Base-by-base conservation (phyloP, 306 rosid genomes). In the Casuarina equisetifolia region DNA sequence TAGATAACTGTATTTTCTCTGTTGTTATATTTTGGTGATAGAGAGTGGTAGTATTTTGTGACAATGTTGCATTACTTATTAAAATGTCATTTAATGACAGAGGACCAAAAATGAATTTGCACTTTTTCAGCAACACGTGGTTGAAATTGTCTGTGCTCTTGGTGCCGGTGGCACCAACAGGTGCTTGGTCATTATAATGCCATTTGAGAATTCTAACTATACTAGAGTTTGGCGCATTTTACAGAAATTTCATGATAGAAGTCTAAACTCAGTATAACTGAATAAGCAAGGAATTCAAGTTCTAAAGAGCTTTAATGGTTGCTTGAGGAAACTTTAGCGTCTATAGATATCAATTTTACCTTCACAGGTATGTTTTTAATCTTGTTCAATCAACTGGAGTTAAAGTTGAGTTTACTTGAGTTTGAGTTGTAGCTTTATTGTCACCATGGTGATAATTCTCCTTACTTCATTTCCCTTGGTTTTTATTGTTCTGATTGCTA, bases 1-100 rank as follows among this genome's bases (percentile, higher is more conserved):
- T 92, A 78, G 78, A 49, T 75, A 51, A 70, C n/a, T 75, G 54
- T 3, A n/a, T 46, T 51, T 32, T 20, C 39, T 64, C 45, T 63
- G 57, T 66, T 9, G 57, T 12, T 52, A 59, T 44, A 54, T 55
- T 58, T 50, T 64, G 66, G 44, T 17, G 66, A 51, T 74, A 59
- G 68, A 68, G 66, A 73, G 53, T 57, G 69, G 20, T 58, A 3
- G 36, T 25, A 46, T 40, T 58, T 48, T 74, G 44, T 76, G 71
- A 38, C 48, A 16, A 3, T 66, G 68, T 4, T 40, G 68, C n/a
- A 25, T 66, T 40, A 66, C 49, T 16, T 25, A 15, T 40, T 39
- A 35, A 11, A 2, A 4, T n/a, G 49, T 16, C 42, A 17, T 67
- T 67, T 43, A 17, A 42, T 67, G 39, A 48, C 7, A 48, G 51